A percentile compares a stretch with the other conserved stretches of the same genome.
These are phyloP conservation scores for Tephrocybe sp. DNA, from an alignment of 768 basidiomycete genomes.

Conservation along the genomic window DNA sequence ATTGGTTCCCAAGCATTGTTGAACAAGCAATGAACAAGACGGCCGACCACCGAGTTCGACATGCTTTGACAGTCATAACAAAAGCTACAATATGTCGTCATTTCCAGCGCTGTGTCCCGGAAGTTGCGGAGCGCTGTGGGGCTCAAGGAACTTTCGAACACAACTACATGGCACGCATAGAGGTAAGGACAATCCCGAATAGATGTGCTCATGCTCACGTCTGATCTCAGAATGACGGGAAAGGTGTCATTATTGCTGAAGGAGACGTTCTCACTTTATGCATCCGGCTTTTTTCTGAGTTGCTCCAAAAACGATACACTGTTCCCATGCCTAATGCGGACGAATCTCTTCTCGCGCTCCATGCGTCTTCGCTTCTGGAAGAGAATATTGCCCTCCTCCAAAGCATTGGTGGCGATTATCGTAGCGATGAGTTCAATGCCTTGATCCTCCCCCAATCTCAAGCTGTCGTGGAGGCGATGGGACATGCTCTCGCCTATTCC, in stretches of 20 bases:
- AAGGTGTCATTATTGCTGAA: constrained; percentile 62
- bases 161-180: constrained; percentile 55
- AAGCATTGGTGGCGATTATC: constrained; percentile 39
- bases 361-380: constrained; percentile 42
- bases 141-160: constrained; percentile 65
- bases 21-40: constrained; percentile 34
- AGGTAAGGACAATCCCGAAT: constrained; percentile 31
- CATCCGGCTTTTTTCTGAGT: constrained; percentile 57
- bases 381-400: constrained; percentile 41
- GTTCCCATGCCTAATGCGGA: constrained; percentile 47
- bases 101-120: constrained; percentile 45
- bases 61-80: constrained; percentile 52
- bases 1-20: constrained; percentile 40
- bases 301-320: constrained; percentile 52
- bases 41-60: constrained; percentile 45
- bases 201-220: constrained; percentile 11
- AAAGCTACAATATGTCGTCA: constrained; percentile 57
- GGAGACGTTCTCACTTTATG: constrained; percentile 49
- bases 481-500: constrained; percentile 60
- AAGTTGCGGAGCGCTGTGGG: constrained; percentile 62
- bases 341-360: constrained; percentile 51
- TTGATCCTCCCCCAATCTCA: constrained; percentile 57
- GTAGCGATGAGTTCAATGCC: constrained; percentile 48
- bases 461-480: constrained; percentile 54
- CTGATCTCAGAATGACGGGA: constrained; percentile 37